These are phyloP conservation scores for Citrus sinensis DNA, from an alignment of 345 rosid species.

Conservation along the genomic window DVS_A1.0 CM039168.1:8432501-8433000, in stretches of 20 bases:
- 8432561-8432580: neutral
- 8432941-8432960: neutral
- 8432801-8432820: neutral
- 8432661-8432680: neutral
- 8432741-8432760: slow-evolving; percentile 67
- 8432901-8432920: neutral
- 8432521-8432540: neutral
- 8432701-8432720: slow-evolving; percentile 49
- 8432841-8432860: neutral
- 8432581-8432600: neutral
- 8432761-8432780: slow-evolving; percentile 77
- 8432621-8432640: neutral
- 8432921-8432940: neutral
- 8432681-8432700: slow-evolving; percentile 2
- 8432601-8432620: neutral
- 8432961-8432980: neutral
- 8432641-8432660: neutral
- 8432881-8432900: neutral
- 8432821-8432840: neutral
- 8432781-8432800: slow-evolving; percentile 5
- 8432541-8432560: neutral
- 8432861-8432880: neutral
- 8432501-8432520: neutral
- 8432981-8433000: neutral
- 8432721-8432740: slow-evolving; percentile 71